Base-by-base conservation (phyloP, 2,329 filamentous ascomycete genomes). In the Claviceps maximensis region DNA sequence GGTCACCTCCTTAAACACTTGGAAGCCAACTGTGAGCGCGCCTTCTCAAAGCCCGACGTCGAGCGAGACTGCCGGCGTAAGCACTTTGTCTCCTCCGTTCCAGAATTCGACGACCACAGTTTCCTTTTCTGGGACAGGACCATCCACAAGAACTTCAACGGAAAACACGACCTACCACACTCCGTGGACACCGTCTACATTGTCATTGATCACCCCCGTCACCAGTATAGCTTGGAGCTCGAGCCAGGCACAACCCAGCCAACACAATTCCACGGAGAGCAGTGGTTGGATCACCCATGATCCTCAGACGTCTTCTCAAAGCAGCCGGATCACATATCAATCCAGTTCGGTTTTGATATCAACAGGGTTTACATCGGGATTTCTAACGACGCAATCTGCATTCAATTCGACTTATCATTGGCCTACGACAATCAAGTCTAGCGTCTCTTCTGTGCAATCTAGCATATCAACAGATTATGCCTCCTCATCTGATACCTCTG, bases 31-130 rank as follows among this genome's bases (percentile, higher is more conserved):
- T 9, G 29, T n/a, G 6, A 49, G 33, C 29, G 47, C 23, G 27
- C 25, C 53, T 12, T 38, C 21, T 17, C 19, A 49, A 19, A 19
- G 49, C 31, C 29, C 50, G 19, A 17, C 13, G 46, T 42, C 40
- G 23, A 54, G 36, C 23, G 33, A n/a, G 21, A 48, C 38, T 25
- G n/a, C 29, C 15, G 10, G 38, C 17, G 12, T 15, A 4, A 47
- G 15, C 17, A 23, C 42, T 13, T 45, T 49, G 7, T 12, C 19
- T 19, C 50, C 50, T 29, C 53, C 53, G 2, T 54, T 52, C 19
- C 50, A 19, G 23, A 55, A 55, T 46, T 49, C 44, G n/a, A 51
- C 51, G 25, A 51, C 44, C 17, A 42, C 25, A 10, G 8, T 74
- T 68, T 2, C 7, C n/a, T 13, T 19, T 9, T 25, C 50, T 19